phyloP scores from a whole-genome alignment of 2,329 filamentous ascomycete genomes.

The Aspergillus pseudoterreus region DNA sequence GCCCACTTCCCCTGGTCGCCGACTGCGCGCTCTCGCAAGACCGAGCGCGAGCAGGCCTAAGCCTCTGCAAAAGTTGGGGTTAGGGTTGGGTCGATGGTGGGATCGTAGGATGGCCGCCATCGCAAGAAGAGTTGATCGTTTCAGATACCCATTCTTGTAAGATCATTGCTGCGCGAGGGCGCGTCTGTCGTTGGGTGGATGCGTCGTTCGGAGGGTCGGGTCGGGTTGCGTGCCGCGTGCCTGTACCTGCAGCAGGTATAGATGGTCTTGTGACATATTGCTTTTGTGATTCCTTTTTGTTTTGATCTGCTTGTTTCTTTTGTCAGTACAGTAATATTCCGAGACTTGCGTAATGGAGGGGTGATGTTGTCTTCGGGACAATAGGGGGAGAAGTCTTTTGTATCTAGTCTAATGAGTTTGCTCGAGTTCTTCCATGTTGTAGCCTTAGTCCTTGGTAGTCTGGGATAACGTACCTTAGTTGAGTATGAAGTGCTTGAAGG shows the following conservation, averaged over 20 bases:
- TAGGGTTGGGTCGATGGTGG: too few species aligned
- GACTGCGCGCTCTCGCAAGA: slow-evolving; percentile 62
- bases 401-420: slow-evolving; percentile 9
- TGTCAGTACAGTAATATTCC: slow-evolving; percentile 2
- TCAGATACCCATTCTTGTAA: slow-evolving; percentile 32
- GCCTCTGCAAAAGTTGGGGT: too few species aligned
- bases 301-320: slow-evolving; percentile 1
- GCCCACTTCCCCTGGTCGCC: slow-evolving; percentile 94
- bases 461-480: neutral
- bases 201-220: too few species aligned
- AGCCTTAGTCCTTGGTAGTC: neutral
- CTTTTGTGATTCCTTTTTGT: slow-evolving; percentile 9
- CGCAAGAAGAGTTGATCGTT: neutral
- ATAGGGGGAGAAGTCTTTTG: slow-evolving; percentile 3
- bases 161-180: slow-evolving; percentile 13
- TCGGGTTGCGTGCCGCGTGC: too few species aligned
- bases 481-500: too few species aligned
- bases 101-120: too few species aligned
- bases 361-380: slow-evolving; percentile 4
- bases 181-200: too few species aligned
- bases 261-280: slow-evolving; percentile 7
- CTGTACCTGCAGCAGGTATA: slow-evolving; percentile 5
- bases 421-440: neutral
- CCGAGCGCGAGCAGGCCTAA: slow-evolving; percentile 35
- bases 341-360: slow-evolving; percentile 7